These are phyloP conservation scores for Marvania coccoides DNA, from an alignment of 139 green algal species.

Conservation along the genomic window DNA sequence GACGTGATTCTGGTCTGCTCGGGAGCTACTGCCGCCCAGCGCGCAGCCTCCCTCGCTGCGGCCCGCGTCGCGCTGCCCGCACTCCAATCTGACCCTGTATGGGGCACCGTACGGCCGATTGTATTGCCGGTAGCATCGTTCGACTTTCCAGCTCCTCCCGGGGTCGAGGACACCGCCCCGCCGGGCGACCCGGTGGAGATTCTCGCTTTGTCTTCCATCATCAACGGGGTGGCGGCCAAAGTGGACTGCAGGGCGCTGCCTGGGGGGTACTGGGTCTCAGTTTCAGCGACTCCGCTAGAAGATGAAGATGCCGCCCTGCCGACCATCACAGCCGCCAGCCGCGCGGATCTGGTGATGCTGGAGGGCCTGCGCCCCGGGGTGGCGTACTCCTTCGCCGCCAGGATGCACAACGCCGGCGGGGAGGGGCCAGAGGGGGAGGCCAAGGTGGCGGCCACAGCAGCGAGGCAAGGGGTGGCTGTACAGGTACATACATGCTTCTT, in stretches of 20 bases:
- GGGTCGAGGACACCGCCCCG: background rate
- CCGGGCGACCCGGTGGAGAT: background rate
- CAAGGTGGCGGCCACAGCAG: background rate
- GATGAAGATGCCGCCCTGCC: background rate
- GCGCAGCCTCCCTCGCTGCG: conserved; percentile 3
- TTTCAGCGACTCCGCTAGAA: background rate
- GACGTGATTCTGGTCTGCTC: conserved; percentile 10
- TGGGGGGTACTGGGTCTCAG: background rate
- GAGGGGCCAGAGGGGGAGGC: background rate
- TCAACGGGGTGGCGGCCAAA: background rate
- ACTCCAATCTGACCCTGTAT: conserved; percentile 17
- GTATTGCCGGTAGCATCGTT: too few relatives aligned
- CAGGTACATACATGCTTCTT: too few relatives aligned
- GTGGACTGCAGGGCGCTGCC: background rate
- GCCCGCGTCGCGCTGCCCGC: conserved; percentile 12
- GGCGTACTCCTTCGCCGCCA: background rate
- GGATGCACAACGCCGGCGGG: background rate
- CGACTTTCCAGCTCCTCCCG: background rate
- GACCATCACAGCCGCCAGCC: background rate
- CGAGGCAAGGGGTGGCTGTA: conserved; percentile 4
- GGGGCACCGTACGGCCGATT: background rate
- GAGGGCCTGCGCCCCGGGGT: background rate
- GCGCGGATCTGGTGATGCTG: background rate
- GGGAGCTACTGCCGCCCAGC: conserved; percentile 8
- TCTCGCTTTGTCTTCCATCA: background rate